Percentiles rank a stretch among this genome's conserved stretches.
Evolutionary conservation across 108 stramenopile genomes (phyloP).

Genomic region (Pseudonitzschia multiseries): DNA sequence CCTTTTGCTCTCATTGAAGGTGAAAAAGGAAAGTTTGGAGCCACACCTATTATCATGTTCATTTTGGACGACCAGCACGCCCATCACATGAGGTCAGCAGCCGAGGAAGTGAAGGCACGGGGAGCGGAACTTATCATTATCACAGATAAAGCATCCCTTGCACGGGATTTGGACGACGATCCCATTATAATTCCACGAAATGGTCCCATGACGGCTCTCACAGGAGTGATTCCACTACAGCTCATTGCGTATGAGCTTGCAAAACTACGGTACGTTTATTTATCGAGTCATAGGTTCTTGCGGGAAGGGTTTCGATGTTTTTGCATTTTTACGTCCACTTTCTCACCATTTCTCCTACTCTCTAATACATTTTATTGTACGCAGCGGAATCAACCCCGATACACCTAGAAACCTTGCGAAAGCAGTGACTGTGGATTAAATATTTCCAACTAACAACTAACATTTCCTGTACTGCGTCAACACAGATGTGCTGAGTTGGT

Average conservation of each 20-base stretch:
- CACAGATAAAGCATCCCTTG: slow-evolving; percentile 85
- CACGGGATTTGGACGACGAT: slow-evolving; percentile 81
- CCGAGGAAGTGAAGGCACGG: slow-evolving; percentile 95
- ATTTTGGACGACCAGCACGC: slow-evolving; percentile 98
- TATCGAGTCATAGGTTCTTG: not conserved
- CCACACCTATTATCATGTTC: slow-evolving; percentile 98
- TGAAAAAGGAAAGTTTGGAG: slow-evolving; percentile 88
- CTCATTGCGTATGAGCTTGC: slow-evolving; percentile 98
- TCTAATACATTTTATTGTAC: slow-evolving; percentile 7
- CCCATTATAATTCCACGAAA: slow-evolving; percentile 96
- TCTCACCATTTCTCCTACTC: slow-evolving; percentile 2
- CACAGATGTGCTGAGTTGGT: too few species aligned
- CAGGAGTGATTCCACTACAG: slow-evolving; percentile 94
- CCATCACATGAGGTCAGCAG: slow-evolving; percentile 92
- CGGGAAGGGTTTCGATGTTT: not conserved
- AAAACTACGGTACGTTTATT: slow-evolving; percentile 71
- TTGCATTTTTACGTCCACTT: too few species aligned
- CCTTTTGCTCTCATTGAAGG: slow-evolving; percentile 97
- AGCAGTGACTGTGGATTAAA: slow-evolving; percentile 98
- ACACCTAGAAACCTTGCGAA: slow-evolving; percentile 99
- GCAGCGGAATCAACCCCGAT: slow-evolving; percentile 95
- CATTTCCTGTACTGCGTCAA: too few species aligned
- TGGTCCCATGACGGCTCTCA: slow-evolving; percentile 94
- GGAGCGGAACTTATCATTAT: slow-evolving; percentile 97
- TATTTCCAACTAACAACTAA: too few species aligned